Evolutionary conservation across 2,329 filamentous ascomycete genomes (phyloP), one percentile per base, ranked within the genome.

Genomic region (Diplocarpon rosae): DNA sequence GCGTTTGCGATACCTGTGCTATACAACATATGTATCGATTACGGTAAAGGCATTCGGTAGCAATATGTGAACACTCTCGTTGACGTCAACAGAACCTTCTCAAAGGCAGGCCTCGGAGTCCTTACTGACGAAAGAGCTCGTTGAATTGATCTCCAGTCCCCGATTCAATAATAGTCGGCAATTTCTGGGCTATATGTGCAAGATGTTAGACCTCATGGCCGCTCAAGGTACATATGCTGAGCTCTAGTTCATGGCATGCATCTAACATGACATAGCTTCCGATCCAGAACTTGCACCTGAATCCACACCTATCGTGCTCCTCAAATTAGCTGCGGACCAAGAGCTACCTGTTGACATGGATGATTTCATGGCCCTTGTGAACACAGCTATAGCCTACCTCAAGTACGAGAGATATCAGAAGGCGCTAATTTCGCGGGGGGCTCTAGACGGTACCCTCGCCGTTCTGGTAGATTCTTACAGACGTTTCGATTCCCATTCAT

Each of bases 11-110:
- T 80, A 33, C 73, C 76, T 0, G 78, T 80, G 7, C 61, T 81
- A 3, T 78, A 73, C 60, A 82, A 82, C 55, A 67, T 79, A 38
- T 70, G 76, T 43, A 69, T 80, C 12, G 78, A 82, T 56, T 80
- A 78, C 56, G 74, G 76, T 80, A 58, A 62, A 68, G 36, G 29
- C 15, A n/a, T 10, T 17, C 37, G 8, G 11, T 14, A 4, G 5
- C 17, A 4, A n/a, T 1, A 3, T 17, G 24, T 15, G 38, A 24
- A 24, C 55, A n/a, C 62, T 35, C 61, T 45, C 15, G 24, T 12
- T 38, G 17, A 49, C 39, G 24, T 37, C 2, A 14, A 14, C 43
- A 80, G 76, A 59, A 52, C 59, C 60, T 50, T 75, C 76, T 13
- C 77, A 81, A 52, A 59, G 63, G 12, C 68, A 74, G 8, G 75